These are phyloP conservation scores for Auriscalpium microsporum DNA, from an alignment of 768 basidiomycete species.

Conservation along the genomic window DNA sequence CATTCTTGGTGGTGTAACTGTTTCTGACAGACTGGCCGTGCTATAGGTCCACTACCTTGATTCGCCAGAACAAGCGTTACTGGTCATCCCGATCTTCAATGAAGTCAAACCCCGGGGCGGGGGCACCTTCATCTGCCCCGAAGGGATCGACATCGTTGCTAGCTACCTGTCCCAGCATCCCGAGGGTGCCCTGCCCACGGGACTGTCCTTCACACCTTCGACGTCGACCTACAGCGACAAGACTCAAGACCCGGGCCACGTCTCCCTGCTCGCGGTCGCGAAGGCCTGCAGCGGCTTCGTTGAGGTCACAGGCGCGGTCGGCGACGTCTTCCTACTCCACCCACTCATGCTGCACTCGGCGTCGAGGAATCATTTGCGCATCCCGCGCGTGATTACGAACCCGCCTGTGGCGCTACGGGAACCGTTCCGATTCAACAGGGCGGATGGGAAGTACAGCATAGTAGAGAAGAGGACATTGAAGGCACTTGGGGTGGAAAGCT, in stretches of 20 bases:
- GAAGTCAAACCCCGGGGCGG: slow-evolving; percentile 48
- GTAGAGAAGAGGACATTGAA: slow-evolving; percentile 53
- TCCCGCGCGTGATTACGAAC: slow-evolving; percentile 56
- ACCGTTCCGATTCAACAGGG: slow-evolving; percentile 45
- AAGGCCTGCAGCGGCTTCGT: slow-evolving; percentile 36
- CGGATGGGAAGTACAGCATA: slow-evolving; percentile 38
- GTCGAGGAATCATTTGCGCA: slow-evolving; percentile 47
- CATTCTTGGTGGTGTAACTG: no score
- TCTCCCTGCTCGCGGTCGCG: slow-evolving; percentile 37
- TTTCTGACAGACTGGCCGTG: not conserved
- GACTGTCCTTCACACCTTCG: slow-evolving; percentile 39
- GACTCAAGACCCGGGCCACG: slow-evolving; percentile 34
- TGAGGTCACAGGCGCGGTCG: slow-evolving; percentile 50
- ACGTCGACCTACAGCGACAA: slow-evolving; percentile 28
- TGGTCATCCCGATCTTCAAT: slow-evolving; percentile 54
- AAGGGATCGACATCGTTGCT: slow-evolving; percentile 43
- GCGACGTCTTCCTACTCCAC: slow-evolving; percentile 59
- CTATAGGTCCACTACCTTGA: slow-evolving; percentile 52
- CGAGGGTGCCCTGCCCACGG: slow-evolving; percentile 40
- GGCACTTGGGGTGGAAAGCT: slow-evolving; percentile 39
- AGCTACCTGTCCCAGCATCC: slow-evolving; percentile 43
- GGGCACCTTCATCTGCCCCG: slow-evolving; percentile 52
- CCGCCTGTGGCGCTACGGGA: slow-evolving; percentile 48
- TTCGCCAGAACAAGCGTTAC: slow-evolving; percentile 55
- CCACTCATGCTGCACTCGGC: slow-evolving; percentile 61